phyloP scores from a whole-genome alignment of 257 asterid species.

The Forsythia suspensa region DNA sequence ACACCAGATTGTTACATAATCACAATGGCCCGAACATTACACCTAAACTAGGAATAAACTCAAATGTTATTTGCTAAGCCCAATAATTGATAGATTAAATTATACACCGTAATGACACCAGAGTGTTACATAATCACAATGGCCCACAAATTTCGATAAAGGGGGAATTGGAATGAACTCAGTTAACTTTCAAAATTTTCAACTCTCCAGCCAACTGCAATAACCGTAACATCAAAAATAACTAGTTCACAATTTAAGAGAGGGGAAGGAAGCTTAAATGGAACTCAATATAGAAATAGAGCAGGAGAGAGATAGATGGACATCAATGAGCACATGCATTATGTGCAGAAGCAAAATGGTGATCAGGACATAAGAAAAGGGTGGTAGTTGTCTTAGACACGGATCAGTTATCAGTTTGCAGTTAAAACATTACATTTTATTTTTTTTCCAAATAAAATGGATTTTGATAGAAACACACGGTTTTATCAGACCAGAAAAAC shows the following conservation, averaged over 20 bases:
- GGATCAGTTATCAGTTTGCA: not conserved
- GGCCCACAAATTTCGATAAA: not conserved
- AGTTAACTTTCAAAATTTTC: no score
- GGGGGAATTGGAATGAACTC: not conserved
- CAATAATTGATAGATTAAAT: not conserved
- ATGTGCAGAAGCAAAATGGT: not conserved
- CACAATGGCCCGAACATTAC: no score
- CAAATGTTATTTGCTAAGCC: not conserved
- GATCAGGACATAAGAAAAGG: not conserved
- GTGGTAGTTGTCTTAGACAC: not conserved
- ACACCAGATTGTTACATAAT: no score
- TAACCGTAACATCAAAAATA: not conserved
- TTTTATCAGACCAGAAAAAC: not conserved
- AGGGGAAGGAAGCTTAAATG: not conserved
- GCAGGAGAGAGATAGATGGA: not conserved
- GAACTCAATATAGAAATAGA: no score
- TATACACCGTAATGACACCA: not conserved
- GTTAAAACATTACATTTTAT: not conserved
- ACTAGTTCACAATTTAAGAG: not conserved
- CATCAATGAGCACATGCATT: not conserved
- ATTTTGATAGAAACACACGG: not conserved
- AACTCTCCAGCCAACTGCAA: not conserved
- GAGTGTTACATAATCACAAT: not conserved
- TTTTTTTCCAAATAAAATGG: not conserved
- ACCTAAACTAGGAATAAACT: not conserved